Evolutionary conservation across 2,329 filamentous ascomycete genomes (phyloP).

Genomic region (Monosporascus sp.): DNA sequence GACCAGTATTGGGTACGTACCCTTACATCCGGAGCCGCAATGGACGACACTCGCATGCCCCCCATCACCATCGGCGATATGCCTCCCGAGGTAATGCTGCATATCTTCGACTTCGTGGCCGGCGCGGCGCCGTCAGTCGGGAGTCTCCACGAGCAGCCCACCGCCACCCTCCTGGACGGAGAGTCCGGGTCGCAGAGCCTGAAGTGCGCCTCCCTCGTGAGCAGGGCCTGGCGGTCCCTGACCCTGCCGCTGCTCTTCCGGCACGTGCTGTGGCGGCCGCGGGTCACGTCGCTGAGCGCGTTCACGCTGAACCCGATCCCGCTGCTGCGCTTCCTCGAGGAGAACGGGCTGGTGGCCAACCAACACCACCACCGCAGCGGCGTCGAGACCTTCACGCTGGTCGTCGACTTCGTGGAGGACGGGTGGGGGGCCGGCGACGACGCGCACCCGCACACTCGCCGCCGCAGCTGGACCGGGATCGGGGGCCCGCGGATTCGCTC

Average conservation of each 20-base stretch:
- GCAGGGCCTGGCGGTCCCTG: conserved; percentile 45
- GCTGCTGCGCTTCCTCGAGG: conserved; percentile 33
- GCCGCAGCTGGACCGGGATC: neutral
- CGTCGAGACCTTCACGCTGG: conserved; percentile 36
- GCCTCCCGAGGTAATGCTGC: conserved; percentile 55
- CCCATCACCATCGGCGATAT: conserved; percentile 30
- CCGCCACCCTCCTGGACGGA: conserved; percentile 31
- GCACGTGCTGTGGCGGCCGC: conserved; percentile 38
- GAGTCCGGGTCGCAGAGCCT: conserved; percentile 33
- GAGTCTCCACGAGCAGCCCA: conserved; percentile 45
- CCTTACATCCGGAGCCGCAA: neutral
- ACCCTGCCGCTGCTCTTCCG: conserved; percentile 53
- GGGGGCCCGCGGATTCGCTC: conserved; percentile 27
- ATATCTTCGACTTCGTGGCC: conserved; percentile 52
- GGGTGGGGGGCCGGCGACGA: conserved; percentile 10
- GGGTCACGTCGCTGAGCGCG: conserved; percentile 18
- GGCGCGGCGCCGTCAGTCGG: conserved; percentile 40
- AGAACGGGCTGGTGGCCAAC: conserved; percentile 21
- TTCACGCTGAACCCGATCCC: conserved; percentile 28
- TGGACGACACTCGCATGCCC: neutral
- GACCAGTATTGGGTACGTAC: too few relatives aligned
- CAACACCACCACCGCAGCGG: conserved; percentile 12
- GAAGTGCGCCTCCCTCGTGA: conserved; percentile 52
- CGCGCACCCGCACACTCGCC: conserved; percentile 10
- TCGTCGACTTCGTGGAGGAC: conserved; percentile 29